phyloP scores from a whole-genome alignment of 176 grass and related monocot genomes.

The Eleusine coracana region DNA sequence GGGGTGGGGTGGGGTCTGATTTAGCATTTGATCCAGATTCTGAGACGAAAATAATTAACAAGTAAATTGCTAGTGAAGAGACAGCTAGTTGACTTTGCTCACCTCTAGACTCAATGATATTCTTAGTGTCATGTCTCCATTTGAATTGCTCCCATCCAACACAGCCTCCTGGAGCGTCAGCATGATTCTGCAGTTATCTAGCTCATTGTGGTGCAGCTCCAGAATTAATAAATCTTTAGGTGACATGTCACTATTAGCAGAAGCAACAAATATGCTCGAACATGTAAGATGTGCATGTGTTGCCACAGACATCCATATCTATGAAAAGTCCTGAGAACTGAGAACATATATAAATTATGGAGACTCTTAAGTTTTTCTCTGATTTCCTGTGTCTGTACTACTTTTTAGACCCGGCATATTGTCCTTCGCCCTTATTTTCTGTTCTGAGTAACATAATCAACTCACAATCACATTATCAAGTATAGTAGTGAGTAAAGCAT shows the following conservation, averaged over 20 bases:
- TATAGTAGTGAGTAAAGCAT: neutral
- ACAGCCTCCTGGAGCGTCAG: too few relatives aligned
- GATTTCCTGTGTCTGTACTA: too few relatives aligned
- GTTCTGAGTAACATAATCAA: too few relatives aligned
- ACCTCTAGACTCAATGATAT: neutral
- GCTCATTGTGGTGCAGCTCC: too few relatives aligned
- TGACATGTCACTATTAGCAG: neutral
- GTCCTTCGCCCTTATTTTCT: too few relatives aligned
- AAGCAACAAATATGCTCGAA: neutral
- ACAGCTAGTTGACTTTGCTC: conserved; percentile 7
- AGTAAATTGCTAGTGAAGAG: neutral
- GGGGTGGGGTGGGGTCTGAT: neutral
- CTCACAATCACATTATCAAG: neutral
- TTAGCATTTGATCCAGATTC: neutral
- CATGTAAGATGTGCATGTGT: neutral
- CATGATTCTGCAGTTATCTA: too few relatives aligned
- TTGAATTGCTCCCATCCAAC: too few relatives aligned
- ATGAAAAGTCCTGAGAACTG: neutral
- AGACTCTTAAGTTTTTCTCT: too few relatives aligned
- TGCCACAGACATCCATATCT: neutral
- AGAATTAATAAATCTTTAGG: too few relatives aligned
- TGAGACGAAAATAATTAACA: neutral
- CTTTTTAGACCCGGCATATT: too few relatives aligned
- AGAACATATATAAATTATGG: too few relatives aligned
- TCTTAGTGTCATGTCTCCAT: too few relatives aligned